These are phyloP conservation scores for Fusarium acutatum DNA, from an alignment of 2,329 filamentous ascomycete species.

Conservation along the genomic window DNA sequence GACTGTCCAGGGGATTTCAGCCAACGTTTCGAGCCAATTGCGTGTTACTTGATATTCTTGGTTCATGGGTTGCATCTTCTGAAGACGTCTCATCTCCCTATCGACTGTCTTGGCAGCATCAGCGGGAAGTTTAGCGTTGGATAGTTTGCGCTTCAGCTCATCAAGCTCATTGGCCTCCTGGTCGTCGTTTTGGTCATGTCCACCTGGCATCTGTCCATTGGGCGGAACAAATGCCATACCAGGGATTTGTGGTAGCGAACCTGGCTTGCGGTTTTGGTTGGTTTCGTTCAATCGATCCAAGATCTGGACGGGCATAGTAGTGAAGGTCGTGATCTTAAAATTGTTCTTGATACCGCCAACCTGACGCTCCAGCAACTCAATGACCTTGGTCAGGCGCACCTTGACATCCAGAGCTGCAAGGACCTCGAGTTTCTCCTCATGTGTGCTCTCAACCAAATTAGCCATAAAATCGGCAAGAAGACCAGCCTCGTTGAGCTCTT, in stretches of 20 bases:
- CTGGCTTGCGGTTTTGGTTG: constrained; percentile 47
- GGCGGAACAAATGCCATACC: constrained; percentile 49
- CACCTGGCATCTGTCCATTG: constrained; percentile 51
- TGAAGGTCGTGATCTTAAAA: constrained; percentile 83
- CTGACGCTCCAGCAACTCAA: constrained; percentile 84
- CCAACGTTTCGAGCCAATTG: constrained; percentile 91
- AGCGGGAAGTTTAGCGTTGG: constrained; percentile 80
- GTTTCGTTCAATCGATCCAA: constrained; percentile 60
- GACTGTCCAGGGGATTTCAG: constrained; percentile 92
- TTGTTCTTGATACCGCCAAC: constrained; percentile 85
- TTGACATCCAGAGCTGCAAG: constrained; percentile 83
- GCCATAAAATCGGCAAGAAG: constrained; percentile 95
- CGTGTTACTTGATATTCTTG: constrained; percentile 94
- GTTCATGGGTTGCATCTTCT: constrained; percentile 95
- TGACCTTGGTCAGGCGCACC: constrained; percentile 80
- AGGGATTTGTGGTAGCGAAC: constrained; percentile 50
- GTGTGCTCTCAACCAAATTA: constrained; percentile 85
- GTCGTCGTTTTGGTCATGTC: constrained; percentile 67
- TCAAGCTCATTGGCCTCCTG: constrained; percentile 91
- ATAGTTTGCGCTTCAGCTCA: constrained; percentile 87
- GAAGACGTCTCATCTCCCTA: constrained; percentile 84
- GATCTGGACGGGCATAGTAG: constrained; percentile 70
- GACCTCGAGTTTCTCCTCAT: constrained; percentile 91
- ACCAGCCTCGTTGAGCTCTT: constrained; percentile 83
- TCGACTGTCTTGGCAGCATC: constrained; percentile 93